Conservation (phyloP, 208 protist species). For the Wallacemonas sp. region DNA sequence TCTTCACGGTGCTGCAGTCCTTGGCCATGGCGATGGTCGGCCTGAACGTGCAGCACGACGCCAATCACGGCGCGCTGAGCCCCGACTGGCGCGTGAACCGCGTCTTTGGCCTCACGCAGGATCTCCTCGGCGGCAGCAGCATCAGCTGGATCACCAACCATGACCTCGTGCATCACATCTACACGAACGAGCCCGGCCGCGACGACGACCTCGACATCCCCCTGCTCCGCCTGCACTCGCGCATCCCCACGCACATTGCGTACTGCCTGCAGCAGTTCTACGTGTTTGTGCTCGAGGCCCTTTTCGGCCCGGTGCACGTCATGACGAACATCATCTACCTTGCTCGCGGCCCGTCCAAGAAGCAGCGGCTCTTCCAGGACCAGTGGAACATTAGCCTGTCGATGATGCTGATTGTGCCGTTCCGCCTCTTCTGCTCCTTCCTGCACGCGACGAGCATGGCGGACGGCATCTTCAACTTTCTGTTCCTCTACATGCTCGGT, state of each 20-base stretch:
- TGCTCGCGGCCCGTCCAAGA: constrained; percentile 51
- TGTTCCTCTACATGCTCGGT: constrained; percentile 71
- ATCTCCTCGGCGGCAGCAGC: constrained; percentile 73
- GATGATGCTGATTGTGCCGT: constrained; percentile 62
- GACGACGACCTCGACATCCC: constrained; percentile 79
- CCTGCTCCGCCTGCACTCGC: constrained; percentile 64
- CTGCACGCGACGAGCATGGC: constrained; percentile 52
- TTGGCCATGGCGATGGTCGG: constrained; percentile 81
- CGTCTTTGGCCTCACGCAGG: constrained; percentile 62
- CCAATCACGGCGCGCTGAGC: constrained; percentile 77
- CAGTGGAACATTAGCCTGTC: constrained; percentile 59
- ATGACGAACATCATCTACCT: constrained; percentile 65
- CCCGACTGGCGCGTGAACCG: constrained; percentile 63
- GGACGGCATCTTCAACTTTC: constrained; percentile 37
- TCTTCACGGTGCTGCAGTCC: constrained; percentile 70
- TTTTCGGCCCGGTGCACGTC: constrained; percentile 75
- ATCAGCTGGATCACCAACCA: constrained; percentile 82
- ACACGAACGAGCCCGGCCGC: constrained; percentile 68
- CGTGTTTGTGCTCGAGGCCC: constrained; percentile 62
- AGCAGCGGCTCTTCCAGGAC: constrained; percentile 46
- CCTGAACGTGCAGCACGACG: constrained; percentile 85
- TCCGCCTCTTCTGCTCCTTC: constrained; percentile 58
- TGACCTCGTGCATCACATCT: constrained; percentile 78
- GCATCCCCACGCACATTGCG: constrained; percentile 52
- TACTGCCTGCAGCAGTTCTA: constrained; percentile 83